These are phyloP conservation scores for Petunia hybrid DNA, from an alignment of 305 asterid genomes.

Conservation along the genomic window DNA sequence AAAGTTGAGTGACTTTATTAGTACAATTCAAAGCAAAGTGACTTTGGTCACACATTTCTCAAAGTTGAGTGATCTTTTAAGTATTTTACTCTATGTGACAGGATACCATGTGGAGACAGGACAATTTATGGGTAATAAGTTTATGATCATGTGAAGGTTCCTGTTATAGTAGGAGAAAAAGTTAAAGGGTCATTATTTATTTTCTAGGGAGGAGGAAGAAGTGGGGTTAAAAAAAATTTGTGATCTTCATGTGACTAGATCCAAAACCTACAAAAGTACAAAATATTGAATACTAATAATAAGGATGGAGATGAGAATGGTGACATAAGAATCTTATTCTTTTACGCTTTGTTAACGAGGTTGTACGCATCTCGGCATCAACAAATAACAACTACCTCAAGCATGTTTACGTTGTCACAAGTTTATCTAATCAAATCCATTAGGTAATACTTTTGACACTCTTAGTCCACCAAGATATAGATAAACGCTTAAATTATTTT, in stretches of 20 bases:
- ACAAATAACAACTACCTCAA: neutral
- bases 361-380: neutral
- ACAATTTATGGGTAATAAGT: conserved; percentile 2
- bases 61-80: no score
- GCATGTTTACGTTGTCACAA: neutral
- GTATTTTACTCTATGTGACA: neutral
- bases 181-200: no score
- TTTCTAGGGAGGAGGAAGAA: no score
- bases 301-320: conserved; percentile 23
- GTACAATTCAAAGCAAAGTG: no score
- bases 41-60: no score
- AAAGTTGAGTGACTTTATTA: no score
- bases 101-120: neutral
- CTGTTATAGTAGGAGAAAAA: no score
- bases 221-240: no score
- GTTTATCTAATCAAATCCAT: neutral
- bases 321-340: conserved; percentile 29
- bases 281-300: conserved; percentile 15
- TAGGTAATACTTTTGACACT: neutral
- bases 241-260: conserved; percentile 12
- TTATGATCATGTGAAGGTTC: neutral
- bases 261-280: neutral
- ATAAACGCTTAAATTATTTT: neutral
- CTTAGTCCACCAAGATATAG: neutral
- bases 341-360: conserved; percentile 32